Evolutionary conservation across 2,329 filamentous ascomycete genomes (phyloP).

Genomic region (Botrytis galanthina): DNA sequence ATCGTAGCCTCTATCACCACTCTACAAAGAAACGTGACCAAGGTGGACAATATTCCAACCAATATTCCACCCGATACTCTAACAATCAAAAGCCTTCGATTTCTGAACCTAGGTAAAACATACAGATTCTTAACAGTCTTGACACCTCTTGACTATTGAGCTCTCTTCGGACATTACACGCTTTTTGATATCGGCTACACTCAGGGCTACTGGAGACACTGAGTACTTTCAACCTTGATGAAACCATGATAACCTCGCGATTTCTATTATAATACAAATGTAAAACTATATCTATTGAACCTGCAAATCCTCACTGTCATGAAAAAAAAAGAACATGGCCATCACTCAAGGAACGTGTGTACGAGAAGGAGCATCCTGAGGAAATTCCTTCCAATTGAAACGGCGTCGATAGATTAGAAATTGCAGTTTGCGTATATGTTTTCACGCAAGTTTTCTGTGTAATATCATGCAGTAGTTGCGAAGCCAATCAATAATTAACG

Average conservation of each 20-base stretch:
- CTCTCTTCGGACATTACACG: too few species aligned
- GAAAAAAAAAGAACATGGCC: rapidly evolving
- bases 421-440: not conserved
- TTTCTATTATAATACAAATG: not conserved
- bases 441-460: not conserved
- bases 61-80: rapidly evolving
- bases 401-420: not conserved
- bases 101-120: too few species aligned
- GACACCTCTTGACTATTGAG: rapidly evolving
- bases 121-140: too few species aligned
- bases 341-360: not conserved
- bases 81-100: too few species aligned
- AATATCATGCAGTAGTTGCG: not conserved
- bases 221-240: not conserved
- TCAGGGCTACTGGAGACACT: not conserved
- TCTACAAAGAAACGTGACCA: not conserved
- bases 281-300: not conserved
- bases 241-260: not conserved
- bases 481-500: rapidly evolving
- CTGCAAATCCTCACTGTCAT: not conserved
- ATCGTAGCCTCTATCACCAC: not conserved
- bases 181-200: not conserved
- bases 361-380: rapidly evolving
- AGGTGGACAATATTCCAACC: too few species aligned
- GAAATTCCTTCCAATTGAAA: not conserved